Evolutionary conservation across 2,329 filamentous ascomycete genomes (phyloP).

Genomic region (Cucurbitaria berberidis): DNA sequence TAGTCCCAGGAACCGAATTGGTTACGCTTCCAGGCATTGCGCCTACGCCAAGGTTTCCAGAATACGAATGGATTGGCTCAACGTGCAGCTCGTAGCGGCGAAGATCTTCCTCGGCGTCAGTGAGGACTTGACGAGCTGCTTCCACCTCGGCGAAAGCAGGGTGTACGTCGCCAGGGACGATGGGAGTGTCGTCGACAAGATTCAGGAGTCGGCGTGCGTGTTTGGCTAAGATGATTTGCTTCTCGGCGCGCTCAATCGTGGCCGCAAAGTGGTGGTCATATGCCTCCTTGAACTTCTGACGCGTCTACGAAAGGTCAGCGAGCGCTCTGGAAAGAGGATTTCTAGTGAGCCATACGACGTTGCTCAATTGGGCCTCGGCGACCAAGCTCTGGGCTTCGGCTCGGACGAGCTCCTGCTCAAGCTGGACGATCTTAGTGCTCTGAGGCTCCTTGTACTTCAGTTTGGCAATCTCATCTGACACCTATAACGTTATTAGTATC

Average conservation of each 20-base stretch:
- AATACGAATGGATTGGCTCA: conserved; percentile 60
- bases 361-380: conserved; percentile 94
- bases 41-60: conserved; percentile 56
- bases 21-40: conserved; percentile 48
- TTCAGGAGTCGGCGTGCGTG: conserved; percentile 85
- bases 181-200: conserved; percentile 85
- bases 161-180: conserved; percentile 82
- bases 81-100: conserved; percentile 70
- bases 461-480: conserved; percentile 89
- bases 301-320: conserved; percentile 66
- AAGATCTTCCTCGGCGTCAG: conserved; percentile 90
- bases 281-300: conserved; percentile 94
- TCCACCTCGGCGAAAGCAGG: conserved; percentile 69
- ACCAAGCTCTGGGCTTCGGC: conserved; percentile 96
- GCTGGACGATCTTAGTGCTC: conserved; percentile 77
- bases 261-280: conserved; percentile 88
- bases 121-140: conserved; percentile 82
- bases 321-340: neutral
- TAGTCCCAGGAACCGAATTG: conserved; percentile 9
- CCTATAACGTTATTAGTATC: conserved; percentile 49
- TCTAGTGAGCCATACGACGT: conserved; percentile 65
- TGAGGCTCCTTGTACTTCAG: conserved; percentile 91
- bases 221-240: conserved; percentile 91
- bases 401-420: conserved; percentile 95
- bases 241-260: conserved; percentile 94